Evolutionary conservation across 108 stramenopile genomes (phyloP).

Genomic region (Discostella stelligeroides): DNA sequence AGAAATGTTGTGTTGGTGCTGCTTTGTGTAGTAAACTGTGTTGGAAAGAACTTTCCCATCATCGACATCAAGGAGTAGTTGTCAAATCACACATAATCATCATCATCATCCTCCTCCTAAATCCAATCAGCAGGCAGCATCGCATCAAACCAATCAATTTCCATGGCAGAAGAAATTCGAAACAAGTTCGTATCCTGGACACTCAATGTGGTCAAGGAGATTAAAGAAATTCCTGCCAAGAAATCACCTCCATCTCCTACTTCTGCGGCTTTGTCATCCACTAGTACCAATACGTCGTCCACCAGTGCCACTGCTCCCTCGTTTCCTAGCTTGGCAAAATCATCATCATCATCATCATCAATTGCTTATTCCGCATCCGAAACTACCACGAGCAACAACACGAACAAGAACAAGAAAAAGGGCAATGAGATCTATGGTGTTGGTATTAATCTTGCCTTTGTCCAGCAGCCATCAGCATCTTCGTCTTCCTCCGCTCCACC

Average conservation of each 20-base stretch:
- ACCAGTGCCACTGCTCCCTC: not conserved
- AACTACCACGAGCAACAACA: not conserved
- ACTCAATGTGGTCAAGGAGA: slow-evolving; percentile 33
- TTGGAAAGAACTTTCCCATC: too few relatives aligned
- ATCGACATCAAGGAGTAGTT: too few relatives aligned
- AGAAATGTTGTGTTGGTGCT: too few relatives aligned
- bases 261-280: too few relatives aligned
- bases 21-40: too few relatives aligned
- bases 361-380: too few relatives aligned
- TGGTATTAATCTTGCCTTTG: slow-evolving; percentile 14
- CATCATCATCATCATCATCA: too few relatives aligned
- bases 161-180: slow-evolving; percentile 29
- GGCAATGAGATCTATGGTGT: slow-evolving; percentile 8
- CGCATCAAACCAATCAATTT: not conserved
- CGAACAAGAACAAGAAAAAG: not conserved
- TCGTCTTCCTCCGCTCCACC: not conserved
- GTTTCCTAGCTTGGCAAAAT: not conserved
- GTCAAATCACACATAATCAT: too few relatives aligned
- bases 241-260: too few relatives aligned
- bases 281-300: too few relatives aligned
- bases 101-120: not conserved
- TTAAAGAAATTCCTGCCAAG: slow-evolving; percentile 7
- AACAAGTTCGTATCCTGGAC: slow-evolving; percentile 51
- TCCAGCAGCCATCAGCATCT: not conserved
- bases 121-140: not conserved